Conservation (phyloP, 805 yeast genomes). For the Ogataea philodendri region DNA sequence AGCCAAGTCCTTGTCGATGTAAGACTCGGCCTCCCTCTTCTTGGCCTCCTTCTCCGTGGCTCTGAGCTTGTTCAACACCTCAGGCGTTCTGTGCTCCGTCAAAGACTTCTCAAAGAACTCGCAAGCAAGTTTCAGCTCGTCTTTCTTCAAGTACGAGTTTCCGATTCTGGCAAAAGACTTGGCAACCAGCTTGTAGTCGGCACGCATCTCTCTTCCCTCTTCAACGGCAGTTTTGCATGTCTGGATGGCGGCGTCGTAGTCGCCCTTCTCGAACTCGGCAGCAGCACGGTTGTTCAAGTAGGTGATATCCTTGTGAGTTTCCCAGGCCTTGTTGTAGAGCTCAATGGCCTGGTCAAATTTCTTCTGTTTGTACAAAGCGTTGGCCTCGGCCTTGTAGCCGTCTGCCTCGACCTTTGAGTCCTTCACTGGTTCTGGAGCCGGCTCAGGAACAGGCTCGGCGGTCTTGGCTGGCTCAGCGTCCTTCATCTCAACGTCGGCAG, state of each 20-base stretch:
- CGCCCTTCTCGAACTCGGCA: constrained; percentile 95
- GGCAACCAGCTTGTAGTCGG: constrained; percentile 89
- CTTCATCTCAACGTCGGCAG: constrained; percentile 25
- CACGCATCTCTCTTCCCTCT: constrained; percentile 83
- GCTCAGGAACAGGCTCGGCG: constrained; percentile 35
- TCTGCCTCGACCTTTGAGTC: constrained; percentile 54
- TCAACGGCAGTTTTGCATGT: constrained; percentile 84
- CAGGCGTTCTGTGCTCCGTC: constrained; percentile 97
- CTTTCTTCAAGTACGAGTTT: constrained; percentile 71
- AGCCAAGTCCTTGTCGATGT: constrained; percentile 87
- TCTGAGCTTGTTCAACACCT: constrained; percentile 83
- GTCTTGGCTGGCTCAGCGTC: constrained; percentile 26
- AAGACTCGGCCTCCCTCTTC: constrained; percentile 69
- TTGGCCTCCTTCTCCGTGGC: constrained; percentile 83
- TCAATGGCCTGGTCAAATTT: constrained; percentile 92
- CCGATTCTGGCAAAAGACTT: constrained; percentile 94
- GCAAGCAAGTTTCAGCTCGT: constrained; percentile 69
- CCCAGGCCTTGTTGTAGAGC: constrained; percentile 84
- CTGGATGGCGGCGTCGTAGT: constrained; percentile 76
- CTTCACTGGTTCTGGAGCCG: constrained; percentile 26
- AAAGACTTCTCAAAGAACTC: constrained; percentile 82
- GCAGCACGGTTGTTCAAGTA: constrained; percentile 96
- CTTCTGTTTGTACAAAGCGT: constrained; percentile 78
- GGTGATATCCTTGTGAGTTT: constrained; percentile 76
- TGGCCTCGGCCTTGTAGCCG: constrained; percentile 78